Conservation (phyloP, 2,329 filamentous ascomycete species). For the Pseudogymnoascus sp. region DNA sequence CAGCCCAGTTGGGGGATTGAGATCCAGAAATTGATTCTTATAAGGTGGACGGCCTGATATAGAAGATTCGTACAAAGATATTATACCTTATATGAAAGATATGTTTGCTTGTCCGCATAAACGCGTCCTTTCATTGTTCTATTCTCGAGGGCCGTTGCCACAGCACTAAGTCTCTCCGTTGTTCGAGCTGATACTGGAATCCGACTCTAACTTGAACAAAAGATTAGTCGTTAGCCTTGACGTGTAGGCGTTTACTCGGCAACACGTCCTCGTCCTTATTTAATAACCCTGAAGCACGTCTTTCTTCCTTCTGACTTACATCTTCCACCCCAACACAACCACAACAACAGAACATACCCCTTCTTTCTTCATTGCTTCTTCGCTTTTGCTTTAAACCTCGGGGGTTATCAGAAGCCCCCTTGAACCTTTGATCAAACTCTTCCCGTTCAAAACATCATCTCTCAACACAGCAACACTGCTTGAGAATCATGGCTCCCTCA, state of each 20-base stretch:
- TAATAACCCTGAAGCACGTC: background rate
- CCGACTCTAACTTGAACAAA: background rate
- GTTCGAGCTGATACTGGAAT: background rate
- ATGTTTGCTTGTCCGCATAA: background rate
- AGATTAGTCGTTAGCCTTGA: background rate
- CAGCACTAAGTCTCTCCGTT: background rate
- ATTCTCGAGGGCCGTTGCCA: background rate
- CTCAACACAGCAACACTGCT: background rate
- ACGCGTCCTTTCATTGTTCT: conserved; percentile 6
- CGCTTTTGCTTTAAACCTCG: background rate
- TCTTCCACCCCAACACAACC: background rate
- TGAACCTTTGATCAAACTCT: background rate
- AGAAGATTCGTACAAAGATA: background rate
- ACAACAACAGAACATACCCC: background rate
- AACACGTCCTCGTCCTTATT: background rate
- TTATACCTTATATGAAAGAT: background rate
- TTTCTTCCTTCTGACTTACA: background rate
- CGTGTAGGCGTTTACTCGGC: background rate
- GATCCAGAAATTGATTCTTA: background rate
- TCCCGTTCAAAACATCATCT: background rate
- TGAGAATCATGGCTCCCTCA: background rate
- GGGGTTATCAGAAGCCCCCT: background rate
- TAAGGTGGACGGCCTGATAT: background rate
- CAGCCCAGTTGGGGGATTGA: background rate
- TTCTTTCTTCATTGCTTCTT: background rate